Percentiles rank a stretch among this genome's conserved stretches.
These are phyloP conservation scores for Exophiala aquamarina DNA, from an alignment of 2,329 filamentous ascomycete species.

Conservation along the genomic window DNA sequence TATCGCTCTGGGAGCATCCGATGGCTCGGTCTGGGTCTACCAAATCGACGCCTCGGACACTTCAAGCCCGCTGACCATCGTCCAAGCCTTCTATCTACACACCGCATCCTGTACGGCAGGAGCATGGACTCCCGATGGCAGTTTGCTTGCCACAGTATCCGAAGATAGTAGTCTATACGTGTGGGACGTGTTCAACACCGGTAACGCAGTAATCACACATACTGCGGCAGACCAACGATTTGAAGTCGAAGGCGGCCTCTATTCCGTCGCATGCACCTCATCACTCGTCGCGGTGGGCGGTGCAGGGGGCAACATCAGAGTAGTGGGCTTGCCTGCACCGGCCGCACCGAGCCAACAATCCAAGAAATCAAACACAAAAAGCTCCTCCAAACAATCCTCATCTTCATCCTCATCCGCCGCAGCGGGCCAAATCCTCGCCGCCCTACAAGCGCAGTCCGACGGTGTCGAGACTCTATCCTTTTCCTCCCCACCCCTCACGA, in stretches of 20 bases:
- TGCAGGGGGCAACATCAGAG: slow-evolving; percentile 79
- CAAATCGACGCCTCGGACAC: slow-evolving; percentile 69
- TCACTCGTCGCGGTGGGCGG: slow-evolving; percentile 83
- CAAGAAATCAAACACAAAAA: slow-evolving; percentile 48
- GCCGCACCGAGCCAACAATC: slow-evolving; percentile 44
- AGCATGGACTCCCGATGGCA: slow-evolving; percentile 84
- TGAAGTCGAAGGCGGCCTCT: slow-evolving; percentile 85
- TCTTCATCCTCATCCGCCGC: slow-evolving; percentile 43
- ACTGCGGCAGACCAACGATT: slow-evolving; percentile 86
- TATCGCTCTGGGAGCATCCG: slow-evolving; percentile 80
- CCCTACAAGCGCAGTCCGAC: slow-evolving; percentile 74
- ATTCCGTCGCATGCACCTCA: slow-evolving; percentile 80
- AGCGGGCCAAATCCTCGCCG: slow-evolving; percentile 74
- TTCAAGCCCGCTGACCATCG: slow-evolving; percentile 68
- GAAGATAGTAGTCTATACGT: slow-evolving; percentile 89
- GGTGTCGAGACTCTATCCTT: slow-evolving; percentile 75
- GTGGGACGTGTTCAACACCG: slow-evolving; percentile 77
- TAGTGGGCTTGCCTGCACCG: slow-evolving; percentile 75
- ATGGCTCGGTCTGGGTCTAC: slow-evolving; percentile 96
- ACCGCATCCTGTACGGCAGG: slow-evolving; percentile 84
- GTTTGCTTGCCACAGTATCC: slow-evolving; percentile 80
- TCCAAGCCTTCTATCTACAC: slow-evolving; percentile 91
- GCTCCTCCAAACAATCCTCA: slow-evolving; percentile 33
- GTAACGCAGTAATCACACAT: slow-evolving; percentile 70
- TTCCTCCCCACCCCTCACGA: slow-evolving; percentile 58